Evolutionary conservation across 768 basidiomycete genomes (phyloP).

Genomic region (Trametes punicea): DNA sequence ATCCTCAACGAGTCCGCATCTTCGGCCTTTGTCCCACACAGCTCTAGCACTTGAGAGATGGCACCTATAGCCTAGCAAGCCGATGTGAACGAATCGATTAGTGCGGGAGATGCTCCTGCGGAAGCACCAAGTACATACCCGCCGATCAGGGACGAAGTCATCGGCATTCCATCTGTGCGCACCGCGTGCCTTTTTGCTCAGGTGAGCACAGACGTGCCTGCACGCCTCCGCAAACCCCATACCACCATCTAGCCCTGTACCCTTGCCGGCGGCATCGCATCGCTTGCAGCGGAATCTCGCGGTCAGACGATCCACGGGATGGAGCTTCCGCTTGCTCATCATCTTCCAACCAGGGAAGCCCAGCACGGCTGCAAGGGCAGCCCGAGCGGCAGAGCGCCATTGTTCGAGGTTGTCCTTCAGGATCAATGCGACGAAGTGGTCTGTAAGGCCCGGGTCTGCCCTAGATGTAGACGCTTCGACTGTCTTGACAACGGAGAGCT

Average conservation of each 20-base stretch:
- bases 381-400: conserved; percentile 48
- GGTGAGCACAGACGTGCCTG: conserved; percentile 48
- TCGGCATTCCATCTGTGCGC: conserved; percentile 44
- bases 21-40: conserved; percentile 32
- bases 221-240: conserved; percentile 60
- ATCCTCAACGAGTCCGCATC: conserved; percentile 22
- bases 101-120: background rate
- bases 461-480: conserved; percentile 28
- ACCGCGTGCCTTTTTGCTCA: conserved; percentile 27
- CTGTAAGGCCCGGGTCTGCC: conserved; percentile 23
- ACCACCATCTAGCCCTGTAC: conserved; percentile 38
- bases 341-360: conserved; percentile 53
- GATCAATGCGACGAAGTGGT: conserved; percentile 35
- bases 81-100: background rate
- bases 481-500: conserved; percentile 43
- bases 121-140: conserved; percentile 39
- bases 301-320: conserved; percentile 56
- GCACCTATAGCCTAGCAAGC: conserved; percentile 44
- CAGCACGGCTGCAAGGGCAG: conserved; percentile 41
- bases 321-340: conserved; percentile 43
- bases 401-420: conserved; percentile 42
- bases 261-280: conserved; percentile 41
- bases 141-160: conserved; percentile 56
- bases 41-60: conserved; percentile 37
- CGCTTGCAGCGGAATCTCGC: conserved; percentile 56